Percentiles rank a stretch among this genome's conserved stretches.
These are phyloP conservation scores for Boletus pseudopeckii DNA, from an alignment of 768 basidiomycete species.

Conservation along the genomic window DNA sequence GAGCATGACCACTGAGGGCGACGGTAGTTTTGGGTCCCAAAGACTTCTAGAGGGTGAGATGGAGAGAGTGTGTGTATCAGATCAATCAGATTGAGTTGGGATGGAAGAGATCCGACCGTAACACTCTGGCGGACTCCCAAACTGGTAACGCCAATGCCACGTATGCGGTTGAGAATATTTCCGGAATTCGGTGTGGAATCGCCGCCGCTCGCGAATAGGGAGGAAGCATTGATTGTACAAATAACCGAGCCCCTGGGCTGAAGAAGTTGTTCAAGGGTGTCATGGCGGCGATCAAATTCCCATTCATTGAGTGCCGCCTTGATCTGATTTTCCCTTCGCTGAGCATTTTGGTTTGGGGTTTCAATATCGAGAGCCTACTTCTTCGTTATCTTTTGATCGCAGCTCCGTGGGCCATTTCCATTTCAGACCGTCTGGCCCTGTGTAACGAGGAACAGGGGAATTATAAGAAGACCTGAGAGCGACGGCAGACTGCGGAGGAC, in stretches of 20 bases:
- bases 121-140: constrained; percentile 43
- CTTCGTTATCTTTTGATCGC: constrained; percentile 42
- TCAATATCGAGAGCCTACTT: constrained; percentile 37
- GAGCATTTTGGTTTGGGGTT: constrained; percentile 17
- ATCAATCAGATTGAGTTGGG: constrained; percentile 15
- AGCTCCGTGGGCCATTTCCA: constrained; percentile 44
- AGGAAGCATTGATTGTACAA: constrained; percentile 47
- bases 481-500: constrained; percentile 11
- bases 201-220: constrained; percentile 40
- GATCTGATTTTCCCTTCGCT: constrained; percentile 41
- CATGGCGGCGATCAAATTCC: constrained; percentile 37
- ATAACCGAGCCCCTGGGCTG: constrained; percentile 44
- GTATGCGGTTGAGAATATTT: constrained; percentile 33
- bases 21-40: constrained; percentile 45
- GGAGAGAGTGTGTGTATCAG: constrained; percentile 18
- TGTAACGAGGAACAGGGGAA: constrained; percentile 2
- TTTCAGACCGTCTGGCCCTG: constrained; percentile 39
- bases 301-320: constrained; percentile 40
- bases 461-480: constrained; percentile 6
- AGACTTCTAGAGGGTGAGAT: constrained; percentile 40
- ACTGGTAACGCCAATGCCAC: constrained; percentile 33
- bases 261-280: constrained; percentile 38
- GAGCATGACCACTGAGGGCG: constrained; percentile 38
- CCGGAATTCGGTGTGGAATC: constrained; percentile 27
- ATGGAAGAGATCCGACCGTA: constrained; percentile 35